These are phyloP conservation scores for Pythium phragmitis DNA, from an alignment of 352 stramenopile species.

Conservation along the genomic window DNA sequence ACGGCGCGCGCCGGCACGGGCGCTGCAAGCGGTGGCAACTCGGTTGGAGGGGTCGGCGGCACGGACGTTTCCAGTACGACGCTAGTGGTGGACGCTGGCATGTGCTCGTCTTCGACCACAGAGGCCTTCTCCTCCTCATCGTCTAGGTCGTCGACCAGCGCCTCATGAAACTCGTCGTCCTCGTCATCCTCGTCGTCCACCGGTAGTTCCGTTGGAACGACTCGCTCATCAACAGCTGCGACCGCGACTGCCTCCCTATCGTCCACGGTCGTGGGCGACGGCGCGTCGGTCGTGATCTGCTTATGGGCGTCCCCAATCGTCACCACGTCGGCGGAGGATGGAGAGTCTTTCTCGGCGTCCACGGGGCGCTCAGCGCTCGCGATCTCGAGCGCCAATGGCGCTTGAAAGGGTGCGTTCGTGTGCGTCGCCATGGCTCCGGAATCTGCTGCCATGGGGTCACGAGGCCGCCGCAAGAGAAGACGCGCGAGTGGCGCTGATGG, in stretches of 20 bases:
- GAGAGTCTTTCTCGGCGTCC: constrained; percentile 14
- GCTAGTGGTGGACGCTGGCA: neutral
- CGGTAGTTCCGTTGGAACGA: neutral
- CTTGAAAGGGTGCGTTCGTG: constrained; percentile 2
- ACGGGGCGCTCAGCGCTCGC: neutral
- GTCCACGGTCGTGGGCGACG: constrained; percentile 12
- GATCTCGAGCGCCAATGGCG: constrained; percentile 6
- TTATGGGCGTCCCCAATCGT: neutral
- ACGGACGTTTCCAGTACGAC: constrained; percentile 1
- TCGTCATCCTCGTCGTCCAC: neutral
- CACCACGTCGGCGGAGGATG: neutral
- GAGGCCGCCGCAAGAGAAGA: neutral
- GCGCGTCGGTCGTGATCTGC: neutral
- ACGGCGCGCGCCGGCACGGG: constrained; percentile 3
- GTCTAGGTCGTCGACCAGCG: neutral
- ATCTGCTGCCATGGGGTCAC: constrained; percentile 22
- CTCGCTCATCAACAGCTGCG: neutral
- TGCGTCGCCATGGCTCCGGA: constrained; percentile 22
- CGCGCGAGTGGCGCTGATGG: neutral
- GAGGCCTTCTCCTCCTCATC: neutral
- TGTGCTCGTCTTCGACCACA: neutral
- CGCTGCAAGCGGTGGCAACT: constrained; percentile 19
- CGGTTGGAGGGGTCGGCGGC: constrained; percentile 21
- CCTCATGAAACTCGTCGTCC: constrained; percentile 13
- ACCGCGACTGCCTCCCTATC: constrained; percentile 3